Evolutionary conservation across 805 yeast genomes (phyloP).

Genomic region (Lipomyces chichibuensis): DNA sequence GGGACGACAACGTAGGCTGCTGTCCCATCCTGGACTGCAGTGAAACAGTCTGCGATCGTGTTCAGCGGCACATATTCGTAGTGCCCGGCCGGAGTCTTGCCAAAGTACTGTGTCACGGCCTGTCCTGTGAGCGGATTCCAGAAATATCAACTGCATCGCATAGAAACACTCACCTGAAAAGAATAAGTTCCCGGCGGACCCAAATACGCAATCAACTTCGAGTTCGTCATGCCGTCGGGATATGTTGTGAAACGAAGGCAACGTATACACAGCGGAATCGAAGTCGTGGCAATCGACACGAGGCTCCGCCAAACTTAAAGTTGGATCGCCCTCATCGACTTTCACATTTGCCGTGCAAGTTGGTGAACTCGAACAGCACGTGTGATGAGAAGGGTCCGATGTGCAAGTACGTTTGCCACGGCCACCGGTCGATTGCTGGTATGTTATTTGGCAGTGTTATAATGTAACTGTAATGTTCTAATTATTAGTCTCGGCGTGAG

Average conservation of each 20-base stretch:
- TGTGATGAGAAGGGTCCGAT: background rate
- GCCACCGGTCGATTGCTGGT: background rate
- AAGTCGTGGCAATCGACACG: background rate
- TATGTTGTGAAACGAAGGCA: background rate
- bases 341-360: background rate
- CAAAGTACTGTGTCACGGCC: slow-evolving; percentile 29
- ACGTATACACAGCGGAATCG: background rate
- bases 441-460: background rate
- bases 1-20: slow-evolving; percentile 83
- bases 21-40: slow-evolving; percentile 49
- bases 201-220: slow-evolving; percentile 50
- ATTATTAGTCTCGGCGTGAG: background rate
- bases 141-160: background rate
- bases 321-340: background rate
- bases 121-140: background rate
- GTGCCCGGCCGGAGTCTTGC: slow-evolving; percentile 10
- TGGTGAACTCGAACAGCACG: background rate
- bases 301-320: background rate
- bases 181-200: slow-evolving; percentile 96
- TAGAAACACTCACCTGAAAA: slow-evolving; percentile 65
- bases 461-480: background rate
- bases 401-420: background rate
- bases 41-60: slow-evolving; percentile 60
- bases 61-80: slow-evolving; percentile 37
- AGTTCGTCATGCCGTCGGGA: background rate